Conservation (phyloP, 257 asterid species). For the Scutellaria minor region DNA sequence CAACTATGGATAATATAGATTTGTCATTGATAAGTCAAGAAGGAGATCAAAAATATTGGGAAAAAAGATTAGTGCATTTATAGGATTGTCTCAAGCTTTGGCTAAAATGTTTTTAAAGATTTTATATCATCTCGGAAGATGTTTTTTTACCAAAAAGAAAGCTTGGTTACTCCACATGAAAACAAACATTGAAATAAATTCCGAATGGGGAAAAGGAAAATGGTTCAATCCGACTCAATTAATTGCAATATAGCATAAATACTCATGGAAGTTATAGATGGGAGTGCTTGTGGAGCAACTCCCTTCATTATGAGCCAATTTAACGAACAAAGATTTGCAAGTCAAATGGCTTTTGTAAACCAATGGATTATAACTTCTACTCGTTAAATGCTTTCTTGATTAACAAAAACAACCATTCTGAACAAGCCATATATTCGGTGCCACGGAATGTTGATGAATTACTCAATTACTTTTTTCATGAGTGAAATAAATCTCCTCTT, state of each 20-base stretch:
- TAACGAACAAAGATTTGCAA: not conserved
- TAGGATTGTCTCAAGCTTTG: slow-evolving; percentile 13
- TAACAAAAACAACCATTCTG: no score
- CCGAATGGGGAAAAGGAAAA: not conserved
- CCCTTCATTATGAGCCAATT: not conserved
- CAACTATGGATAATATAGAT: not conserved
- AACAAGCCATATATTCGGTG: no score
- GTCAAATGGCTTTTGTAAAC: not conserved
- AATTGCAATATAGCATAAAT: not conserved
- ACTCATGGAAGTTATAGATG: not conserved
- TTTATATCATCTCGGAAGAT: not conserved
- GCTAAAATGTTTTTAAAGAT: not conserved
- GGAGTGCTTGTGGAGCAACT: not conserved
- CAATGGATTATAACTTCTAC: not conserved
- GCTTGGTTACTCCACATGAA: not conserved
- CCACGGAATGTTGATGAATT: no score
- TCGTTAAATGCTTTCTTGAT: not conserved
- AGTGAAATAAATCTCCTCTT: no score
- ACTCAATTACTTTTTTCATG: no score
- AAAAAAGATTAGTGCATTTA: not conserved
- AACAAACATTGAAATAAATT: not conserved
- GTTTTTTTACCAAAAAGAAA: not conserved
- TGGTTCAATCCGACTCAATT: not conserved
- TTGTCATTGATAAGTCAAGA: not conserved
- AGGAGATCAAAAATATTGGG: not conserved